Evolutionary conservation across 2,329 filamentous ascomycete species (phyloP).

Genomic region (Ceratocystis papillata): DNA sequence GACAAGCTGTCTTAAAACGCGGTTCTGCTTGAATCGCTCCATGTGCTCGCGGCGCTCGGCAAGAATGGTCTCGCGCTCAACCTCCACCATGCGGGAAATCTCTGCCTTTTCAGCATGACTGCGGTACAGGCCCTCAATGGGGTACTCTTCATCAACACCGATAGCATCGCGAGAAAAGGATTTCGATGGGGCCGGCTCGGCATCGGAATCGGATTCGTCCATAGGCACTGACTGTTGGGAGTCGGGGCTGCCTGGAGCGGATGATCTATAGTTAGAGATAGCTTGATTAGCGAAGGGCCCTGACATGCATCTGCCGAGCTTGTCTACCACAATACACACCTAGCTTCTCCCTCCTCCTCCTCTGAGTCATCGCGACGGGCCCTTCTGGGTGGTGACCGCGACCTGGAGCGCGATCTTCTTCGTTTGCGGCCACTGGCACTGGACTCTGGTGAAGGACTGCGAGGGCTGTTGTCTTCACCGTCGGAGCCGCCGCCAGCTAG

Average conservation of each 20-base stretch:
- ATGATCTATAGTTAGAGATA: constrained; percentile 45
- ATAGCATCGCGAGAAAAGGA: constrained; percentile 38
- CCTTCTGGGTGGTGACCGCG: constrained; percentile 36
- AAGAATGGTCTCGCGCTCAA: constrained; percentile 81
- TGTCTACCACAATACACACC: constrained; percentile 9
- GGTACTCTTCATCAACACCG: constrained; percentile 54
- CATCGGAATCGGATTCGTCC: constrained; percentile 70
- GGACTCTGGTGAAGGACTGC: constrained; percentile 16
- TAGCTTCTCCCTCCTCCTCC: constrained; percentile 66
- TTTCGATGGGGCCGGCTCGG: constrained; percentile 38
- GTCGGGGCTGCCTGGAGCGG: constrained; percentile 55
- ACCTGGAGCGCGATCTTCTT: constrained; percentile 13
- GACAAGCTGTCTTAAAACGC: constrained; percentile 67
- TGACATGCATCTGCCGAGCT: neutral
- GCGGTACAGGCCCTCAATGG: constrained; percentile 76
- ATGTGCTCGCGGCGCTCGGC: constrained; percentile 78
- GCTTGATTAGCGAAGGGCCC: neutral
- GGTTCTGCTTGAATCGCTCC: constrained; percentile 70
- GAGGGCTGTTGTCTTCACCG: constrained; percentile 38
- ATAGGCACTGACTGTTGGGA: constrained; percentile 76
- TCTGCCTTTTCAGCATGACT: constrained; percentile 61
- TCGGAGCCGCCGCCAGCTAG: constrained; percentile 65
- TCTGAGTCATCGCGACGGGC: constrained; percentile 34
- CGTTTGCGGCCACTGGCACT: constrained; percentile 12
- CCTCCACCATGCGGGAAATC: constrained; percentile 78